Conservation (phyloP, 805 yeast species). For the Ogataea degrootiae region DNA sequence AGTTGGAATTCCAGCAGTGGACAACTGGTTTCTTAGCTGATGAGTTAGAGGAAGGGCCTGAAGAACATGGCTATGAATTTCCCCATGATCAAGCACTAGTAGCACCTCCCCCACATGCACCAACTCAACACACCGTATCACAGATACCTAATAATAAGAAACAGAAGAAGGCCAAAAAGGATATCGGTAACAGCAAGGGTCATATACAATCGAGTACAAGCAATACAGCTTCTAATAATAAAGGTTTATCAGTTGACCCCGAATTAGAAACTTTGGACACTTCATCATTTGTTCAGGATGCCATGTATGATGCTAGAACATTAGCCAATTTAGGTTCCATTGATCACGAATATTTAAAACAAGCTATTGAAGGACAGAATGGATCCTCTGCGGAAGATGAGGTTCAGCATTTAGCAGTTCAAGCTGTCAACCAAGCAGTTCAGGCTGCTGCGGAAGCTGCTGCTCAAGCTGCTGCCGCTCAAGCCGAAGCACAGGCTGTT, state of each 20-base stretch:
- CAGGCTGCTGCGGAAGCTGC: constrained; percentile 10
- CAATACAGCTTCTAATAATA: neutral
- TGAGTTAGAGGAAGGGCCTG: constrained; percentile 27
- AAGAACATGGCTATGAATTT: constrained; percentile 1
- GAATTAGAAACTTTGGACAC: constrained; percentile 48
- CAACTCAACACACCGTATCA: neutral
- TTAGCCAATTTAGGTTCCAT: constrained; percentile 42
- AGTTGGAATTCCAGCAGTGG: constrained; percentile 53
- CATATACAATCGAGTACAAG: neutral
- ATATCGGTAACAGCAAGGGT: neutral
- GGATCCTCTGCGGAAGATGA: constrained; percentile 21
- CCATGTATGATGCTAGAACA: constrained; percentile 63
- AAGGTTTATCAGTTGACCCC: constrained; percentile 43
- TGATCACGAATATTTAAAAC: constrained; percentile 28
- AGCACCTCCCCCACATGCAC: neutral
- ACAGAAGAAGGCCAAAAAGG: constrained; percentile 8
- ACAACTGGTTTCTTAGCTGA: constrained; percentile 44
- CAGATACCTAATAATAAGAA: constrained; percentile 1
- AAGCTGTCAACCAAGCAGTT: constrained; percentile 25
- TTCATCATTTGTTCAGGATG: constrained; percentile 56
- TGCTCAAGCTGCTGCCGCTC: constrained; percentile 19
- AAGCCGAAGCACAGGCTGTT: constrained; percentile 25
- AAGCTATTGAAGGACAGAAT: constrained; percentile 19
- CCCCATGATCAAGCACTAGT: neutral
- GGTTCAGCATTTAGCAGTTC: constrained; percentile 29